Conservation (phyloP, 2,329 filamentous ascomycete genomes). For the Geosmithia flava region DNA sequence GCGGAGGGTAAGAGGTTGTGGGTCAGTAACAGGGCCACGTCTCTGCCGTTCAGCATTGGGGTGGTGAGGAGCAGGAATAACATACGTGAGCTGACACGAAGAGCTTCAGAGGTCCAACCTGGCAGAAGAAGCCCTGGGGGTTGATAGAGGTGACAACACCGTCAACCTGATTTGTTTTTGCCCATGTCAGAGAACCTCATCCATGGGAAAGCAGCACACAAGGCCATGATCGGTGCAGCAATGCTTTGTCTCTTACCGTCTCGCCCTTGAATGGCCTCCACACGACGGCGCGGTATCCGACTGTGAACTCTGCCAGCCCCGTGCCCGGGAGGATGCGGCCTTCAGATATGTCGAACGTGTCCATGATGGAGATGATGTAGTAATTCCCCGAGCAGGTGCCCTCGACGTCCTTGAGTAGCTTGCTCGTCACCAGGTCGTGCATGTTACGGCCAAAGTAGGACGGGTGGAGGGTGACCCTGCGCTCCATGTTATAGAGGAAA, state of each 20-base stretch:
- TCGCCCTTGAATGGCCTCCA: constrained; percentile 98
- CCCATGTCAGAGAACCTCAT: constrained; percentile 4
- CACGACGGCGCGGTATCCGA: constrained; percentile 89
- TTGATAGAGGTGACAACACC: constrained; percentile 88
- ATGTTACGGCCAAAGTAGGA: constrained; percentile 95
- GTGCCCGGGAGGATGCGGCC: constrained; percentile 85
- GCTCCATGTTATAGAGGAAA: constrained; percentile 95
- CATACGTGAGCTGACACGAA: constrained; percentile 77
- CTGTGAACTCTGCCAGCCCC: constrained; percentile 86
- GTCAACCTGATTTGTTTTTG: constrained; percentile 56
- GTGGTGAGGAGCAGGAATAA: constrained; percentile 6
- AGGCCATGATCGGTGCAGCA: neutral
- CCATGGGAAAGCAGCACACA: constrained; percentile 1
- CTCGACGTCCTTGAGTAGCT: constrained; percentile 86
- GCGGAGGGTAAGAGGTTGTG: neutral
- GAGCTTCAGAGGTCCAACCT: constrained; percentile 64
- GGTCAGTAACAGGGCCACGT: neutral
- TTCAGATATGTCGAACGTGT: constrained; percentile 88
- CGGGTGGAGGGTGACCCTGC: constrained; percentile 86
- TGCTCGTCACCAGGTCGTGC: constrained; percentile 79
- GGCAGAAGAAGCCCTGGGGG: constrained; percentile 80
- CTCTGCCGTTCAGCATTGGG: neutral
- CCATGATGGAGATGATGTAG: constrained; percentile 97
- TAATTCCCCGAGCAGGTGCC: constrained; percentile 91
- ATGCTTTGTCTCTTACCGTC: constrained; percentile 51